Evolutionary conservation across 345 rosid species (phyloP).

Genomic region (Fremontodendron californicum): DNA sequence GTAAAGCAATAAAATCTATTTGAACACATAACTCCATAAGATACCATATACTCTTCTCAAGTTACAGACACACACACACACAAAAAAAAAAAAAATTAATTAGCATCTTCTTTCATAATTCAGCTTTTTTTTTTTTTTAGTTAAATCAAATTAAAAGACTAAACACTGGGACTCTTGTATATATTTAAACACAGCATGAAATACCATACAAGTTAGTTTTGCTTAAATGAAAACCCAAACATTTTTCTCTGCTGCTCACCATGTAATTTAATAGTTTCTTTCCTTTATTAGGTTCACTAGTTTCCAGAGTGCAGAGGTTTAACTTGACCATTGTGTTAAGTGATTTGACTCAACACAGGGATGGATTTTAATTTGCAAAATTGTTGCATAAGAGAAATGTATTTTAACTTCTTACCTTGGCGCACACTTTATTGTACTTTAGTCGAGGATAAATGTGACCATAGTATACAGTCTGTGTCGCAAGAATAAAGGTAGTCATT

Average conservation of each 20-base stretch:
- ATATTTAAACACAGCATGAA: neutral
- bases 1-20: neutral
- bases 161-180: neutral
- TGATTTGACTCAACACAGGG: neutral
- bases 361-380: neutral
- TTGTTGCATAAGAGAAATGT: neutral
- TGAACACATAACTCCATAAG: neutral
- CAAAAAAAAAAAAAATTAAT: neutral
- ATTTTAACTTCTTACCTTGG: conserved; percentile 34
- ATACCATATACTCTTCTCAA: neutral
- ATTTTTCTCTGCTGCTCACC: neutral
- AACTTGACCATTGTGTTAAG: neutral
- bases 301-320: neutral
- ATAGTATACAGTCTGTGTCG: conserved; percentile 61
- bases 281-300: neutral
- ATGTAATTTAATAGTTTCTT: neutral
- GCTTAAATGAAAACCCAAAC: neutral
- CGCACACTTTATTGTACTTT: conserved; percentile 27
- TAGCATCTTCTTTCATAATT: neutral
- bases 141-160: neutral
- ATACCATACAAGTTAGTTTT: neutral
- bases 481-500: conserved; percentile 46
- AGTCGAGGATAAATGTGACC: conserved; percentile 53
- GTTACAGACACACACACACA: neutral
- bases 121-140: neutral